Evolutionary conservation across 805 yeast genomes (phyloP), one percentile per base, ranked within the genome.

Genomic region (Saccharomycopsis babjevae): DNA sequence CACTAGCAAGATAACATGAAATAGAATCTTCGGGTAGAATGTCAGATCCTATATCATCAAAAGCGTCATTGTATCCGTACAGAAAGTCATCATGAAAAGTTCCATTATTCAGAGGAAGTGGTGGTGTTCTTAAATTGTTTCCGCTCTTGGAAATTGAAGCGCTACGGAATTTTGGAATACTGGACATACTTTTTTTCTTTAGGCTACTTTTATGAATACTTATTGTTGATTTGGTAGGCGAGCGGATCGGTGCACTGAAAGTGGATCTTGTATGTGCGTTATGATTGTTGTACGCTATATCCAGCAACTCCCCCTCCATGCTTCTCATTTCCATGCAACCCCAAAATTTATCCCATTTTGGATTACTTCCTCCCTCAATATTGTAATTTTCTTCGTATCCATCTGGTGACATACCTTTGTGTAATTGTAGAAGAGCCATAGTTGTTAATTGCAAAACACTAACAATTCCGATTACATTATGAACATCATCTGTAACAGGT

Each of bases 361-460:
- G 72, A 28, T 64, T 64, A 58, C 58, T 61, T 22, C 64, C 67
- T 55, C 66, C 50, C 1, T 67, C 68, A 3, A 63, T 64, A 11
- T 60, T 61, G 36, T 58, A 58, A 54, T 18, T 13, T 4, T 38
- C 57, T 16, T 52, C 57, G 20, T 28, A 38, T 10, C 15, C 54
- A 18, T 58, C 52, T 60, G 64, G 58, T 66, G 67, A 2, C 70
- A 62, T 64, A 8, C 63, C 66, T 54, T 67, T 67, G 60, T 69
- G 74, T 36, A 77, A 66, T 28, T 74, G 75, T 15, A 70, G 66
- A 28, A 78, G 64, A 28, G 78, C 72, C 13, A 77, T 74, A 60
- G 74, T 76, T 0, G 80, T 78, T 58, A 78, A 62, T 58, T 77
- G 79, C 25, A 78, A 65, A 2, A 78, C 80, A 62, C 77, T 75